These are phyloP conservation scores for Russula abietina DNA, from an alignment of 768 basidiomycete genomes.

Conservation along the genomic window DNA sequence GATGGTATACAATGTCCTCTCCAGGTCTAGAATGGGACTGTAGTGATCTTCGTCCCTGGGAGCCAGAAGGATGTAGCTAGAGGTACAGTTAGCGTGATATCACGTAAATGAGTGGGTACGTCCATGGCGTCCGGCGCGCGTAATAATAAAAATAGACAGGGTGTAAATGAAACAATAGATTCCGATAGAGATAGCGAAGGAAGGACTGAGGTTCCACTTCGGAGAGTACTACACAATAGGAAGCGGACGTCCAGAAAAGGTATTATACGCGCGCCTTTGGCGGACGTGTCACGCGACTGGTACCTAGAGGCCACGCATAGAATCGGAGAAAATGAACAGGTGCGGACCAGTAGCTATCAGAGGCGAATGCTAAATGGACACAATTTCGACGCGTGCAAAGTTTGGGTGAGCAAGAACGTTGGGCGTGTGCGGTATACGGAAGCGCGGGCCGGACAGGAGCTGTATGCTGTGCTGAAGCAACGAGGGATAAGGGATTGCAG, in stretches of 20 bases:
- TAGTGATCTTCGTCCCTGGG: conserved; percentile 86
- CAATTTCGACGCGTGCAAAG: not conserved
- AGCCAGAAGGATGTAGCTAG: conserved; percentile 67
- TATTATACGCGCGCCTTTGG: not conserved
- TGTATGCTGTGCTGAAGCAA: conserved; percentile 5
- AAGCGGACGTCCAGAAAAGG: not conserved
- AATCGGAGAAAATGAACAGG: too few species aligned
- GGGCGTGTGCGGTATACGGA: not conserved
- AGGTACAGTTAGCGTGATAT: conserved; percentile 1
- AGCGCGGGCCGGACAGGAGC: conserved; percentile 8
- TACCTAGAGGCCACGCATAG: not conserved
- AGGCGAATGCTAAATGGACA: not conserved
- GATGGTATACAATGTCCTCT: conserved; percentile 64
- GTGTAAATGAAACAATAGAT: not conserved
- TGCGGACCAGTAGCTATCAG: too few species aligned
- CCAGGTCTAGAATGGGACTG: conserved; percentile 76
- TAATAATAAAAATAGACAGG: not conserved
- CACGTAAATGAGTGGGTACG: not conserved
- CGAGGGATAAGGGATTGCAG: not conserved
- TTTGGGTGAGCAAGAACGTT: not conserved
- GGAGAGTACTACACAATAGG: not conserved
- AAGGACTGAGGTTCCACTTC: too few species aligned
- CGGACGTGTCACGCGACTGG: not conserved
- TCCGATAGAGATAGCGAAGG: too few species aligned
- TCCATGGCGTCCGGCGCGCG: conserved; percentile 12